Evolutionary conservation across 129 eudicot species (phyloP), one percentile per base, ranked within the genome.

Genomic region (Flaveria sonorensis): DNA sequence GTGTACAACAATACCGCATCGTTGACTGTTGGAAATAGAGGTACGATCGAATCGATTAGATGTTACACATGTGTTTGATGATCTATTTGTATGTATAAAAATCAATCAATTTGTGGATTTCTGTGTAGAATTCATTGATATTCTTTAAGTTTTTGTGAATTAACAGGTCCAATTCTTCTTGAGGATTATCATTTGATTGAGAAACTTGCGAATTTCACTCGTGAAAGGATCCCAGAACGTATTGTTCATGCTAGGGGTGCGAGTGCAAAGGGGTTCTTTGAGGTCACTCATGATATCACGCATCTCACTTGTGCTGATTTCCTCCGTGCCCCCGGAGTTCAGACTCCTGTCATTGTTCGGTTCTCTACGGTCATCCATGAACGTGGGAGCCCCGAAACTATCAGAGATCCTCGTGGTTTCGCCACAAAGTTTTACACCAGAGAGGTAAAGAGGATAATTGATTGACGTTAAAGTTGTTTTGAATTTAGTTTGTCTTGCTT

Each of bases 191-290:
- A 91, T 87, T 79, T 91, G 89, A 89, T 91, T 71, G 97, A 91
- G 80, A 91, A 91, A 70, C 82, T 91, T 68, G 92, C 97, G 7
- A 91, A 89, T 62, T 91, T 89, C 76, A 92, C 88, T 21, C 81
- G 97, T 24, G 97, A 91, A 79, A 71, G 97, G 59, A 91, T 89
- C 76, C 97, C 97, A 6, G 97, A 91, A 78, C 97, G 95, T 63
- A 90, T 91, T n/a, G 97, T 91, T 36, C 97, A 89, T 26, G 97
- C 97, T 2, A 85, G 97, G 70, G 95, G 97, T 71, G 96, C 97
- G 11, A 89, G 97, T 73, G 97, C 97, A 78, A 92, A 92, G 84
- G 97, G 97, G 4, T 92, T 92, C 71, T 92, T 92, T 28, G 97
- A 92, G 86, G 97, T 92, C 79, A 92, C 97, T 39, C 95, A 92